These are phyloP conservation scores for Tylopilus orsonianus DNA, from an alignment of 1,284 basidiomycete genomes.

Conservation along the genomic window DNA sequence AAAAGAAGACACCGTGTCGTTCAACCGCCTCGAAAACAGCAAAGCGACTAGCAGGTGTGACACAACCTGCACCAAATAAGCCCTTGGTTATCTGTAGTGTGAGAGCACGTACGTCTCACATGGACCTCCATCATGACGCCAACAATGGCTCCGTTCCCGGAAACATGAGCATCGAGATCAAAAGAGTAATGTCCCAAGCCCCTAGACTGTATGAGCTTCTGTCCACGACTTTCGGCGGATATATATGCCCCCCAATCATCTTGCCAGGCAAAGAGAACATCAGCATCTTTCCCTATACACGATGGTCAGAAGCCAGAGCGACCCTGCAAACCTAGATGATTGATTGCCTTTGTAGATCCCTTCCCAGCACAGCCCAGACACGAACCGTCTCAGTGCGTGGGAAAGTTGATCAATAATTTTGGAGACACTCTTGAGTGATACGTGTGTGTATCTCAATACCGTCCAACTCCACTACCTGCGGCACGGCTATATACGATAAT, in stretches of 20 bases:
- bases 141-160: constrained; percentile 39
- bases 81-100: background rate
- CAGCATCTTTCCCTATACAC: constrained; percentile 30
- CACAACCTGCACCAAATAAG: constrained; percentile 25
- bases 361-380: constrained; percentile 25
- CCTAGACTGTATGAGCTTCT: constrained; percentile 36
- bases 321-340: background rate
- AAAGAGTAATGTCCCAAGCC: constrained; percentile 40
- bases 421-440: background rate
- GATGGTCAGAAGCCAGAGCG: background rate
- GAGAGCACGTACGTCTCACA: constrained; percentile 38
- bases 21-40: constrained; percentile 44
- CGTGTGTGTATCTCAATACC: constrained; percentile 31
- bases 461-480: constrained; percentile 32
- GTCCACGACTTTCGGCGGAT: constrained; percentile 36
- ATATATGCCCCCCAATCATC: constrained; percentile 30
- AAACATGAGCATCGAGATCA: constrained; percentile 46
- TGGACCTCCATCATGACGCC: constrained; percentile 47
- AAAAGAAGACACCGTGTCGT: constrained; percentile 34
- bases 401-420: constrained; percentile 1
- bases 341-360: constrained; percentile 31
- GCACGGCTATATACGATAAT: constrained; percentile 10
- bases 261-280: constrained; percentile 38
- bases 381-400: constrained; percentile 28
- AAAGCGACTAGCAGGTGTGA: constrained; percentile 38